Conservation (phyloP, 2,329 filamentous ascomycete genomes). For the Trichoderma guizhouense region DNA sequence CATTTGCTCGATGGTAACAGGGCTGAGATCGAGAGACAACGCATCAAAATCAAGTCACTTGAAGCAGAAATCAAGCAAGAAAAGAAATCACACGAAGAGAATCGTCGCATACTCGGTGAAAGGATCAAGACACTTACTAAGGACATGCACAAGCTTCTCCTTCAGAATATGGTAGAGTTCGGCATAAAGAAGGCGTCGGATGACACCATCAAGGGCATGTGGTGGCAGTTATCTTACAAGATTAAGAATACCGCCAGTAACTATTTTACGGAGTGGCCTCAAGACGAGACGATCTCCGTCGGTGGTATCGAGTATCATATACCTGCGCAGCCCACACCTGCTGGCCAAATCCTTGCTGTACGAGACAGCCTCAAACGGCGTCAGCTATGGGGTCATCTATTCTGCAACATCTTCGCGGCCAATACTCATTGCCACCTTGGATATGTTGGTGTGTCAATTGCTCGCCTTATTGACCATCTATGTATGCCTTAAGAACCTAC, state of each 20-base stretch:
- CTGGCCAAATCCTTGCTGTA: neutral
- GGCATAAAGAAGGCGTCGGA: neutral
- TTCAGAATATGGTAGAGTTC: neutral
- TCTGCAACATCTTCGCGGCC: neutral
- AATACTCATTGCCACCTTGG: neutral
- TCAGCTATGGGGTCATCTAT: neutral
- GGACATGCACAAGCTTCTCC: neutral
- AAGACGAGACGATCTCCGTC: neutral
- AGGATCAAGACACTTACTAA: neutral
- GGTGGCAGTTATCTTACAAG: neutral
- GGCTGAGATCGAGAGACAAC: neutral
- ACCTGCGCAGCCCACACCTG: rapidly evolving
- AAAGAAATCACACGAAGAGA: neutral
- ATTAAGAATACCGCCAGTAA: neutral
- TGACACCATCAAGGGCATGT: neutral
- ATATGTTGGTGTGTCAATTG: neutral
- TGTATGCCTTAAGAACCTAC: neutral
- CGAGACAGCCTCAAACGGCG: neutral
- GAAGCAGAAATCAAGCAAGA: neutral
- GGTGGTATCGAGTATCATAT: too few relatives aligned
- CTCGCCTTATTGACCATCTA: neutral
- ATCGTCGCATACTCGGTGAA: neutral
- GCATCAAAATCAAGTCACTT: neutral
- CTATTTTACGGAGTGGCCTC: neutral
- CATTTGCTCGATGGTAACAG: neutral